These are phyloP conservation scores for Candida fluviatilis DNA, from an alignment of 805 yeast species.

Conservation along the genomic window DNA sequence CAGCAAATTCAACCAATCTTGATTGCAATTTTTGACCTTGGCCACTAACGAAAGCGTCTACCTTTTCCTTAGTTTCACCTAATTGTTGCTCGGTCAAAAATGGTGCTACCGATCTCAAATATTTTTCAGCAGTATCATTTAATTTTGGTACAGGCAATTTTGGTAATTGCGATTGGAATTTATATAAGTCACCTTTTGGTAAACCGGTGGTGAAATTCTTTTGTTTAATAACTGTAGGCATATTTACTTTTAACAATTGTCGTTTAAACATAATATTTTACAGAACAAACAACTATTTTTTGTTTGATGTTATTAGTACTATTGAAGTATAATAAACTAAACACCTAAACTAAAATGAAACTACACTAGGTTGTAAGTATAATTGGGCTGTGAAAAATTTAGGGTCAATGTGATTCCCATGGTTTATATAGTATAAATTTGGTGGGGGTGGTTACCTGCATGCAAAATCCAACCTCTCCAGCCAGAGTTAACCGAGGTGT, in stretches of 20 bases:
- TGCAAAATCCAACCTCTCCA: too few species aligned
- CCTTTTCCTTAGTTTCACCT: slow-evolving; percentile 47
- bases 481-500: too few species aligned
- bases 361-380: too few species aligned
- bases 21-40: slow-evolving; percentile 65
- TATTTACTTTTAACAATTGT: slow-evolving; percentile 8
- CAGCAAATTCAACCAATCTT: slow-evolving; percentile 56
- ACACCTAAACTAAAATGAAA: too few species aligned
- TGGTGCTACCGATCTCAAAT: slow-evolving; percentile 72
- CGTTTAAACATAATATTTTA: background rate
- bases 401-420: too few species aligned
- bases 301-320: background rate
- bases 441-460: too few species aligned
- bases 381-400: too few species aligned
- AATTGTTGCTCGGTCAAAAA: slow-evolving; percentile 50
- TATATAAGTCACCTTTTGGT: slow-evolving; percentile 62
- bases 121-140: slow-evolving; percentile 62
- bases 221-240: slow-evolving; percentile 10
- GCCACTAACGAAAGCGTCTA: slow-evolving; percentile 64
- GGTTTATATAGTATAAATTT: too few species aligned
- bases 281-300: background rate
- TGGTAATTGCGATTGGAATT: slow-evolving; percentile 72
- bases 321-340: too few species aligned
- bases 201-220: slow-evolving; percentile 24
- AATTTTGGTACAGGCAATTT: slow-evolving; percentile 84